phyloP scores from a whole-genome alignment of 208 protist genomes.

The Strigomonas culicis region DNA sequence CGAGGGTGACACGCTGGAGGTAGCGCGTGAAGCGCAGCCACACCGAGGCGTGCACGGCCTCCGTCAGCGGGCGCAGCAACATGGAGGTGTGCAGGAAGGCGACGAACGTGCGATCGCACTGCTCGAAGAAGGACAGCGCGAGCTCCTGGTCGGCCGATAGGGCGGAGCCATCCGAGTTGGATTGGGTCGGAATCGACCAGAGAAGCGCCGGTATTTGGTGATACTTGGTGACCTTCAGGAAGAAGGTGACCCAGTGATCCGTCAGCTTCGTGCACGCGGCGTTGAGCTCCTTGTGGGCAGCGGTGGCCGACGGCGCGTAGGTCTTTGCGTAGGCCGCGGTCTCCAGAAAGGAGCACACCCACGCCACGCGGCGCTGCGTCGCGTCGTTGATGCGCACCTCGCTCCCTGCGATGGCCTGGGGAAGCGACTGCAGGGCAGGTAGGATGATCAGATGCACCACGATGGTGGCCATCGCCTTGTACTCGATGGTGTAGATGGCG shows the following conservation, averaged over 20 bases:
- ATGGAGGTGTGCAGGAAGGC: conserved; percentile 32
- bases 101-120: conserved; percentile 29
- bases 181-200: conserved; percentile 5
- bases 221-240: conserved; percentile 22
- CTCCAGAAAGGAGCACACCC: conserved; percentile 11
- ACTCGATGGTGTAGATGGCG: conserved; percentile 16
- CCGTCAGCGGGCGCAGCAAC: conserved; percentile 28
- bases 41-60: conserved; percentile 30
- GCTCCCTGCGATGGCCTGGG: conserved; percentile 19
- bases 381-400: conserved; percentile 17
- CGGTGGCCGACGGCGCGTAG: conserved; percentile 3
- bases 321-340: conserved; percentile 31
- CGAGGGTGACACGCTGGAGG: conserved; percentile 11
- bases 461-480: conserved; percentile 37
- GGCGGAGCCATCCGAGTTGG: neutral
- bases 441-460: conserved; percentile 25
- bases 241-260: conserved; percentile 29
- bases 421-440: conserved; percentile 29
- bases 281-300: conserved; percentile 23
- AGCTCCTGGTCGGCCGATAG: conserved; percentile 14
- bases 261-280: conserved; percentile 26
- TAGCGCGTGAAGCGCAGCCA: conserved; percentile 31
- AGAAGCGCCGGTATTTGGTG: conserved; percentile 2
- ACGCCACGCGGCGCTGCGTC: conserved; percentile 22
- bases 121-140: conserved; percentile 24